Evolutionary conservation across 495 filamentous ascomycete genomes (phyloP), one percentile per base, ranked within the genome.

Genomic region (Acidiella bohemica): DNA sequence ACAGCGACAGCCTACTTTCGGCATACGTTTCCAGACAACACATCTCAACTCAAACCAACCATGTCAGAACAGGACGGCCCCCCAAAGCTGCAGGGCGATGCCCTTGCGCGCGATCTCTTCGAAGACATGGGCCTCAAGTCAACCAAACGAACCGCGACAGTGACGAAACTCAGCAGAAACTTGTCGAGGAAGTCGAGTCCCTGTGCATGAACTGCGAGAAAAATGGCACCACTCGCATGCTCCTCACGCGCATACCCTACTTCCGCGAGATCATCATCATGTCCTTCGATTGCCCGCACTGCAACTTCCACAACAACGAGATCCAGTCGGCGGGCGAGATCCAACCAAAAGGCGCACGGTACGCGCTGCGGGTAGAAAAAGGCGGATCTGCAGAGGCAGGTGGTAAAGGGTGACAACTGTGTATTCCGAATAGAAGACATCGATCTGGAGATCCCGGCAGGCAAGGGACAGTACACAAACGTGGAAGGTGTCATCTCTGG

Each of bases 221-320:
- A 47, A 77, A 93, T 70, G 88, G 90, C 60, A 75, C 60, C 0
- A 97, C 90, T 8, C 75, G 81, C 33, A 68, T 97, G 18, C 69
- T 96, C 17, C 73, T 96, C 27, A 87, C 88, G 32, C 74, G 77
- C 33, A 93, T 99, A 16, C 92, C 90, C 16, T 95, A 77, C 67
- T 96, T 99, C 70, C 81, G 84, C 55, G 90, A 99, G 57, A 75
- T 96, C 44, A 84, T 99, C 46, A 72, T 99, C 48, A 93, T 93
- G 75, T 94, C 86, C 32, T 99, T 99, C 65, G 73, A 73, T 44
- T 99, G 90, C 63, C 71, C 79, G 1, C 72, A 93, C 56, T 99
- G 90, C 64, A 61, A 75, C 56, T 83, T 93, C 60, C 69, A 74
- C 41, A 88, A 95, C 66, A 86, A 85, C 57, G 84, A 93, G 53